Base-by-base conservation (phyloP, 192 early-diverging fungal species). In the Coemansia sp. region DNA sequence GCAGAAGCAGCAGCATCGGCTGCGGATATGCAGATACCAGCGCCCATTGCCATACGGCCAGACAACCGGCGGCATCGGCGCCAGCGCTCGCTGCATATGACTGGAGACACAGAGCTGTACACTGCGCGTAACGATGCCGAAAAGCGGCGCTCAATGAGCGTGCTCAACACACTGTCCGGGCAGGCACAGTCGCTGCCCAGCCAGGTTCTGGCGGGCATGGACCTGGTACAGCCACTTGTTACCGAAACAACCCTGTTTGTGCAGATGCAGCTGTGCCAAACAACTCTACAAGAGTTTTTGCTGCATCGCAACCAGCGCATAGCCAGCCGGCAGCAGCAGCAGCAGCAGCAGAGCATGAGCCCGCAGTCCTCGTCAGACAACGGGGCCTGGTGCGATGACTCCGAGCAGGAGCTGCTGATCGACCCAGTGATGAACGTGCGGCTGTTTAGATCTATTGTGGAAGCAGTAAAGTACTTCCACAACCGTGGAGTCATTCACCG, bases 191-290 rank as follows among this genome's bases (percentile, higher is more conserved):
- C 72, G 38, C 39, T 69, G 16, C 60, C 66, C 8, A 66, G 63
- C 52, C 70, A 66, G 52, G 37, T 43, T 19, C 36, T 55, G 26
- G 44, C 57, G 13, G 61, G 54, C 21, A 40, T 65, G 10, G 69
- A 72, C 19, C 36, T 46, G 2, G 53, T 14, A 3, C 47, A 50
- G 42, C 11, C 43, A 7, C 19, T 69, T 28, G 51, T 58, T 13
- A 55, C 60, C 14, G 69, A 68, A 47, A 70, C 82, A 49, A 85
- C 80, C 0, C 58, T 92, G 23, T 90, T 87, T 67, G 86, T 93
- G 46, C 91, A 94, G 59, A 93, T 98, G 96, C 93, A 98, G 61
- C 79, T 98, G 26, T 98, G 94, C 53, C 81, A 82, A 50, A 86
- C 80, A 3, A 87, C 84, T 0, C 65, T 91, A 18, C 80, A 81